Conservation (phyloP, 306 rosid species). For the Malus sylvestris region DNA sequence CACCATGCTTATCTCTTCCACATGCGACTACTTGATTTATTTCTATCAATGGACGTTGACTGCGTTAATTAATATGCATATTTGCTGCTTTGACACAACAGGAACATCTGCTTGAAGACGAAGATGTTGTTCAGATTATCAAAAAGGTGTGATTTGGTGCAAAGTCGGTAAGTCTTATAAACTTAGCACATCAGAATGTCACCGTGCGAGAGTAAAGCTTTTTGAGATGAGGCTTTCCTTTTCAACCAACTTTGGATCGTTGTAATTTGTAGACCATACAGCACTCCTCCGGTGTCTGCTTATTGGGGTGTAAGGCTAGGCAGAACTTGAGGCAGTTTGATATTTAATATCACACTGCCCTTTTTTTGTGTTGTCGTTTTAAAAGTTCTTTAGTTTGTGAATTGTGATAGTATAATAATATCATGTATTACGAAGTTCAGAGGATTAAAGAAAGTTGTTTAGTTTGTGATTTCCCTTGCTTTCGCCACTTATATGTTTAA, state of each 20-base stretch:
- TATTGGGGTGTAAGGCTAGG: conserved; percentile 9
- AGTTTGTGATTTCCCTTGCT: too few relatives aligned
- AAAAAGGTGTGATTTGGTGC: conserved; percentile 57
- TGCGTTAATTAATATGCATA: conserved; percentile 7
- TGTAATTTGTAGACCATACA: background rate
- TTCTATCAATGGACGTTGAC: background rate
- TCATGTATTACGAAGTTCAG: too few relatives aligned
- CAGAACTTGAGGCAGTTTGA: conserved; percentile 20
- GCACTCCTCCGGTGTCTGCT: background rate
- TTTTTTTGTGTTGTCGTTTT: conserved; percentile 3
- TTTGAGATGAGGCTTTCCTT: background rate
- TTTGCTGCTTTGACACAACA: conserved; percentile 11
- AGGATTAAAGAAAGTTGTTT: too few relatives aligned
- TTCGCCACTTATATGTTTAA: too few relatives aligned
- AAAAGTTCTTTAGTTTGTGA: conserved; percentile 1
- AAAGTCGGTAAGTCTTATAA: background rate
- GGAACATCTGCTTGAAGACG: conserved; percentile 96
- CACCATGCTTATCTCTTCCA: background rate
- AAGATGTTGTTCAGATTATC: conserved; percentile 95
- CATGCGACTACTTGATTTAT: background rate
- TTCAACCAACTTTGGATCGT: background rate
- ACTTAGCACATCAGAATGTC: background rate
- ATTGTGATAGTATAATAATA: conserved; percentile 5
- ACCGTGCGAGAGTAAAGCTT: background rate
- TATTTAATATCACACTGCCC: conserved; percentile 16